Percentiles rank a stretch among this genome's conserved stretches.
Evolutionary conservation across 2,329 filamentous ascomycete genomes (phyloP).

Genomic region (Gyromitra esculenta): DNA sequence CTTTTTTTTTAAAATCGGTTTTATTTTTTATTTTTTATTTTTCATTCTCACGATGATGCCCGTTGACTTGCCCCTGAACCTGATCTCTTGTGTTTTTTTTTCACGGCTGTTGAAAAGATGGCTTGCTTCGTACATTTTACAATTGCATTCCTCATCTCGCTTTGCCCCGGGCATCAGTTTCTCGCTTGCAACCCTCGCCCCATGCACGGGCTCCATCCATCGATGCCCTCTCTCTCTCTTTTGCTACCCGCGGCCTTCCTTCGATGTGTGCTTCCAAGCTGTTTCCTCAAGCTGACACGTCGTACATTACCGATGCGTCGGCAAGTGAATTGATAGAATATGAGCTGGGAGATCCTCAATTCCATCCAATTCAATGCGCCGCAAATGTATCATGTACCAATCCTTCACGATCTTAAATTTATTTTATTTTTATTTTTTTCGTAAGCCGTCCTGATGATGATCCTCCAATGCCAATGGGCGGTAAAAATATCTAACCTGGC

Average conservation of each 20-base stretch:
- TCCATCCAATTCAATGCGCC: slow-evolving; percentile 5
- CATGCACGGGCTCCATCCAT: slow-evolving; percentile 23
- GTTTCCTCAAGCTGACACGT: slow-evolving; percentile 43
- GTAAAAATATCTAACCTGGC: neutral
- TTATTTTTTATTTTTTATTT: slow-evolving; percentile 14
- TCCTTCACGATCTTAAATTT: slow-evolving; percentile 16
- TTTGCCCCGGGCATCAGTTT: slow-evolving; percentile 43
- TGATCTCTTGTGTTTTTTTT: slow-evolving; percentile 20
- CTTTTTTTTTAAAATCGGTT: neutral
- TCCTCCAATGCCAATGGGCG: slow-evolving; percentile 26
- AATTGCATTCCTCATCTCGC: slow-evolving; percentile 48
- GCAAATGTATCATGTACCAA: slow-evolving; percentile 11
- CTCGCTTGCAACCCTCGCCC: slow-evolving; percentile 31
- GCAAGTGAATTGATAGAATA: slow-evolving; percentile 33
- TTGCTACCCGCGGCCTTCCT: slow-evolving; percentile 37
- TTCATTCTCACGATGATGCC: slow-evolving; percentile 35
- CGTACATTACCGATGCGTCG: slow-evolving; percentile 34
- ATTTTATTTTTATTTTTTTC: neutral
- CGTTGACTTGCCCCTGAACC: slow-evolving; percentile 29
- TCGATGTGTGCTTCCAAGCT: slow-evolving; percentile 25
- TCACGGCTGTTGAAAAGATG: slow-evolving; percentile 41
- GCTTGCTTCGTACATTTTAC: slow-evolving; percentile 45
- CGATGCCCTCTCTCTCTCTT: slow-evolving; percentile 7
- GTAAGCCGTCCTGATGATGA: slow-evolving; percentile 39
- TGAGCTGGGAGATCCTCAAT: neutral